Evolutionary conservation across 2,329 filamentous ascomycete species (phyloP).

Genomic region (Scedosporium aurantiacum): DNA sequence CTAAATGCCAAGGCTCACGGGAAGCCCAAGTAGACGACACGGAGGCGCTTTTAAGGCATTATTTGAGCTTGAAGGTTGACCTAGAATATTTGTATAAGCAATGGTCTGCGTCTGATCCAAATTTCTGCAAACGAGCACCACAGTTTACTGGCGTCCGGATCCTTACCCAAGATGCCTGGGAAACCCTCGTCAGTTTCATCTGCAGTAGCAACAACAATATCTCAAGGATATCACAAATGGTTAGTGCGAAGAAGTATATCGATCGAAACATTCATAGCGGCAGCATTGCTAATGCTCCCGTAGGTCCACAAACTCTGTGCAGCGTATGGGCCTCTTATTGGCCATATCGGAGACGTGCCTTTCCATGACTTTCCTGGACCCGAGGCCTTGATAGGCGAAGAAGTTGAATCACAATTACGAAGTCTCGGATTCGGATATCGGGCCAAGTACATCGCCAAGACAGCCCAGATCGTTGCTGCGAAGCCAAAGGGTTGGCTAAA

Average conservation of each 20-base stretch:
- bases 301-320: constrained; percentile 76
- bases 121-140: constrained; percentile 79
- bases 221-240: constrained; percentile 88
- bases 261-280: neutral
- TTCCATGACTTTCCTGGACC: constrained; percentile 86
- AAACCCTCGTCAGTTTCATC: constrained; percentile 86
- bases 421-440: constrained; percentile 88
- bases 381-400: constrained; percentile 55
- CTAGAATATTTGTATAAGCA: constrained; percentile 66
- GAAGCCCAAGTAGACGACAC: constrained; percentile 49
- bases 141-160: constrained; percentile 88
- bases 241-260: constrained; percentile 19
- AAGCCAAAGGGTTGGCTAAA: constrained; percentile 67
- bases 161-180: constrained; percentile 90
- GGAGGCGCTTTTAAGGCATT: constrained; percentile 63
- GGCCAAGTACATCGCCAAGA: constrained; percentile 83
- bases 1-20: constrained; percentile 14
- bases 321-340: constrained; percentile 72
- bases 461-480: constrained; percentile 64
- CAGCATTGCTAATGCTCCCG: constrained; percentile 3
- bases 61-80: constrained; percentile 77
- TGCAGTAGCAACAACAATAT: constrained; percentile 99
- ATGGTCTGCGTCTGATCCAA: constrained; percentile 77
- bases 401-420: constrained; percentile 72
- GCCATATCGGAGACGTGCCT: constrained; percentile 53